Evolutionary conservation across 1,139 yeast species (phyloP).

Genomic region (Pichia sp.): DNA sequence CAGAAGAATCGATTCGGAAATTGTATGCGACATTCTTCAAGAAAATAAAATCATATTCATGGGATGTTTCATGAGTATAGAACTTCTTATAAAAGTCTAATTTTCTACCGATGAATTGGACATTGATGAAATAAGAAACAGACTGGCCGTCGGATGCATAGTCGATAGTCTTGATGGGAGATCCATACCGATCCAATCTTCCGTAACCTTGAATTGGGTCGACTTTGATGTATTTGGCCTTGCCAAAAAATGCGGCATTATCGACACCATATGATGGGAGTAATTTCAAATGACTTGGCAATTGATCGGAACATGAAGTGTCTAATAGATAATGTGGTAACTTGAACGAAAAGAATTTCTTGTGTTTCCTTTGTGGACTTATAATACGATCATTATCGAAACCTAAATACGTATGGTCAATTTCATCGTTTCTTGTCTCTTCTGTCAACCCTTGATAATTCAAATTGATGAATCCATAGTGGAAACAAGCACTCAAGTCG

Average conservation of each 20-base stretch:
- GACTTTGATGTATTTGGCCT: slow-evolving; percentile 20
- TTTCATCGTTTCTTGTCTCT: slow-evolving; percentile 6
- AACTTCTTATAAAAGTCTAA: slow-evolving; percentile 22
- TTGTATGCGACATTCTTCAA: slow-evolving; percentile 22
- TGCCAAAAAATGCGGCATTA: slow-evolving; percentile 19
- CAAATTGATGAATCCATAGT: slow-evolving; percentile 33
- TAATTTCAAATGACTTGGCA: slow-evolving; percentile 46
- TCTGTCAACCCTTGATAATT: slow-evolving; percentile 12
- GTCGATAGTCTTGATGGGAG: slow-evolving; percentile 36
- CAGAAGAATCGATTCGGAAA: slow-evolving; percentile 24
- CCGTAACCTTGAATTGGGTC: slow-evolving; percentile 40
- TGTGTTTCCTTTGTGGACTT: slow-evolving; percentile 50
- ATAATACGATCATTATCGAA: slow-evolving; percentile 50
- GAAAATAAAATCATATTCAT: slow-evolving; percentile 24
- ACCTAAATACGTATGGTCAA: slow-evolving; percentile 52
- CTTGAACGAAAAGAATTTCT: slow-evolving; percentile 63
- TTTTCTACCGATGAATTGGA: slow-evolving; percentile 28
- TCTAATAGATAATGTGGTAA: slow-evolving; percentile 60
- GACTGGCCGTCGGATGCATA: slow-evolving; percentile 23
- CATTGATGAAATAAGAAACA: slow-evolving; percentile 28
- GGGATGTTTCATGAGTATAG: slow-evolving; percentile 18
- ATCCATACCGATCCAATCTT: slow-evolving; percentile 36
- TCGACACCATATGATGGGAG: slow-evolving; percentile 69
- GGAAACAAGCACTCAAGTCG: slow-evolving; percentile 43
- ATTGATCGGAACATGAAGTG: slow-evolving; percentile 52